Conservation (phyloP, 768 basidiomycete species). For the Boletus barrowsii region DNA sequence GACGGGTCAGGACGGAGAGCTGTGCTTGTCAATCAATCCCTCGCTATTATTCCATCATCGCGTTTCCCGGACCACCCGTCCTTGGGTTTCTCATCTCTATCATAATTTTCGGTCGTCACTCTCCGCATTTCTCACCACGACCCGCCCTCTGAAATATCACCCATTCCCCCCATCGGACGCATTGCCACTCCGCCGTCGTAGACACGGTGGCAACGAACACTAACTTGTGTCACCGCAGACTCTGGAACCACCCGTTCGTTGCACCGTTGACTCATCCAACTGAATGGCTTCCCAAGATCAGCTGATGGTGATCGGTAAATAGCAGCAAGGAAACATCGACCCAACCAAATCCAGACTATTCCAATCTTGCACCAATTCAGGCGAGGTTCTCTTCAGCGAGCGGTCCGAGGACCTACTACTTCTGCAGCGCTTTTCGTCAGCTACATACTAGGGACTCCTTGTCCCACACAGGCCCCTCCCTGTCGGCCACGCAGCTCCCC, state of each 20-base stretch:
- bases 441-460: too few species aligned
- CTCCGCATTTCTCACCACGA: constrained; percentile 5
- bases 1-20: not conserved
- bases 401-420: constrained; percentile 5
- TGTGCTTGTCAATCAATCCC: not conserved
- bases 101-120: not conserved
- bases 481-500: constrained; percentile 2
- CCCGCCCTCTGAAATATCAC: too few species aligned
- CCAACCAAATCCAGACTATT: not conserved
- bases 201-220: too few species aligned
- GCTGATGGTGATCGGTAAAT: not conserved
- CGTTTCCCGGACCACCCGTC: not conserved
- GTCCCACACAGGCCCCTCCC: constrained; percentile 9
- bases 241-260: too few species aligned
- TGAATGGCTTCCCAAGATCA: constrained; percentile 6
- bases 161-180: too few species aligned
- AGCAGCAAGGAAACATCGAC: not conserved
- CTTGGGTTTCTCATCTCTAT: not conserved
- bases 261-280: not conserved
- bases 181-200: not conserved
- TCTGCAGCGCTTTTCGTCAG: too few species aligned
- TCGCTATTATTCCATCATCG: not conserved
- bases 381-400: not conserved
- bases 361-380: not conserved
- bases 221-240: too few species aligned